Conservation (phyloP, 2,329 filamentous ascomycete species). For the Daldinia sp. region DNA sequence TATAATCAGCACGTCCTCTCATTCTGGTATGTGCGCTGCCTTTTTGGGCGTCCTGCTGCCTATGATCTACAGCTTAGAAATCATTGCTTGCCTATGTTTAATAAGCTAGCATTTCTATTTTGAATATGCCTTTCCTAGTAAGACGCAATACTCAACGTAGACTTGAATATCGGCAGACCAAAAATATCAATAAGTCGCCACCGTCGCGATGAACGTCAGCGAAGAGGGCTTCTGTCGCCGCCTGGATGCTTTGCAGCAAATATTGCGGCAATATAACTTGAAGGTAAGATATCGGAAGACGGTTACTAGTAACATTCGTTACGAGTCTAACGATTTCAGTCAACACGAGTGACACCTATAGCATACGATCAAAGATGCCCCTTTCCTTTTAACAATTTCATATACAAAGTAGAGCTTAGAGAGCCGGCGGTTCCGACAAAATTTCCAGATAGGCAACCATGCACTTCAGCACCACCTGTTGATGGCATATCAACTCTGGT, state of each 20-base stretch:
- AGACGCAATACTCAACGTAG: background rate
- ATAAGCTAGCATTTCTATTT: background rate
- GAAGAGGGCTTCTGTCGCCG: constrained; percentile 18
- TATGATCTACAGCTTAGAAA: background rate
- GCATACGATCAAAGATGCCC: constrained; percentile 16
- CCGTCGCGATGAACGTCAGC: constrained; percentile 15
- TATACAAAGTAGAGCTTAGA: constrained; percentile 21
- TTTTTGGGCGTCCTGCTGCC: too few species aligned
- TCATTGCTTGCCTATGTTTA: background rate
- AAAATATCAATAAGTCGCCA: too few species aligned
- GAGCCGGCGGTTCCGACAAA: constrained; percentile 6
- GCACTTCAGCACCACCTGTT: background rate
- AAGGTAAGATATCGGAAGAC: background rate
- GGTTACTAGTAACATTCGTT: background rate
- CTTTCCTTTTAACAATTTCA: constrained; percentile 26
- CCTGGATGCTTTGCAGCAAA: constrained; percentile 15
- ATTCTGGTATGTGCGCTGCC: background rate
- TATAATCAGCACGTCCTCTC: background rate
- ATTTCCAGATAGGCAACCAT: constrained; percentile 8
- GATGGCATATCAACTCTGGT: constrained; percentile 12
- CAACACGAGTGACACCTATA: constrained; percentile 18
- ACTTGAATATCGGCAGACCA: background rate
- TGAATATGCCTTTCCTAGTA: background rate
- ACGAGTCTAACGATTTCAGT: constrained; percentile 10
- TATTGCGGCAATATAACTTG: constrained; percentile 10